Base-by-base conservation (phyloP, 805 yeast species). In the Priceomyces castillae region DNA sequence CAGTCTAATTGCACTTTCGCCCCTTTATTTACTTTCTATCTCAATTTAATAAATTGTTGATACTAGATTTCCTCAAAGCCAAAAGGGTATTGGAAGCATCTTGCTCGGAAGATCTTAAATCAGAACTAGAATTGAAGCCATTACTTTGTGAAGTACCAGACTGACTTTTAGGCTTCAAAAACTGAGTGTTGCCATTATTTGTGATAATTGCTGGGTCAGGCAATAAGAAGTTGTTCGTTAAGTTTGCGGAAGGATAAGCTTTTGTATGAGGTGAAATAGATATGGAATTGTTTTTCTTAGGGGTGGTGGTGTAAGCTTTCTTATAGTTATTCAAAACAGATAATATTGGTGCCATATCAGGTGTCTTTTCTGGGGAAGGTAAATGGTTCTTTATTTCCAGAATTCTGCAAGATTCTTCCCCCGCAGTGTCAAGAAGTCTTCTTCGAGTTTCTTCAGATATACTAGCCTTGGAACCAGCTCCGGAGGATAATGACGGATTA, bases 21-120 rank as follows among this genome's bases (percentile, higher is more conserved):
- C 11, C 17, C 19, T 17, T 17, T 14, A 33, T 34, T 19, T 26
- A 7, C n/a, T n/a, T n/a, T 22, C 11, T 10, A 33, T 14, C 18
- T 37, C 52, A 70, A 47, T 71, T 71, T 43, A 71, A 60, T 38
- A 71, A 61, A 43, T 61, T 63, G 37, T 69, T 74, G 34, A 70
- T 71, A 45, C 68, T 64, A 4, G 73, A 66, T 53, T 70, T 68
- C 30, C 74, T 55, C 42, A 71, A 60, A 2, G 73, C 59, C 41
- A 71, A 54, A 31, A 71, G 58, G 0, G 72, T 64, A 40, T 64
- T 63, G 5, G 69, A 59, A 3, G 75, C 75, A 46, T 61, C 67
- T 34, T 65, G 64, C 15, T 61, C 65, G 7, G 57, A 43, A 9
- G 54, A 43, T 28, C 48, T 50, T 10, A 50, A 54, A 14, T 46